These are phyloP conservation scores for Dactylellina haptotyla DNA, from an alignment of 2,329 filamentous ascomycete species.

Conservation along the genomic window DNA sequence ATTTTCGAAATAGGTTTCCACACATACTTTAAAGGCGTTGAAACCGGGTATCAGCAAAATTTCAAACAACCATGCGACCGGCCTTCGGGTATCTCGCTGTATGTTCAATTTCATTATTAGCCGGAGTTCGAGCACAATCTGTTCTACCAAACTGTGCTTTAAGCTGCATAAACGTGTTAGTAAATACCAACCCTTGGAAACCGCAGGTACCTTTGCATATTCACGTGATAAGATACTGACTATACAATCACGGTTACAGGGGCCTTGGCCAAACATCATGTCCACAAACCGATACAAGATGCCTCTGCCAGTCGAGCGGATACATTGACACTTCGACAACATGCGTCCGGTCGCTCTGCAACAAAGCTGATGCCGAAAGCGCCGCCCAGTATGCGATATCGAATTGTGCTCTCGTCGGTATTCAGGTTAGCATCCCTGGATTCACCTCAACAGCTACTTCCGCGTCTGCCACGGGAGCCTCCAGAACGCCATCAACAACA, in stretches of 20 bases:
- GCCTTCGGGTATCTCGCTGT: too few relatives aligned
- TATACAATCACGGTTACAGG: background rate
- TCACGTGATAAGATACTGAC: background rate
- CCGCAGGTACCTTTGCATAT: background rate
- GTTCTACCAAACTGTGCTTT: conserved; percentile 63
- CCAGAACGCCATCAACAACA: background rate
- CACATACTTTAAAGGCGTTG: background rate
- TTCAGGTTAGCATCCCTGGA: conserved; percentile 18
- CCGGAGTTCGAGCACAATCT: conserved; percentile 51
- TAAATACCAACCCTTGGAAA: background rate
- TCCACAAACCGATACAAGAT: conserved; percentile 60
- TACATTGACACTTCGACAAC: conserved; percentile 54
- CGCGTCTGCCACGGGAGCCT: background rate
- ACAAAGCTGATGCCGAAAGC: background rate
- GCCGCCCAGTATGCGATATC: conserved; percentile 1
- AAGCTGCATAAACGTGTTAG: conserved; percentile 61
- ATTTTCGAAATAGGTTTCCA: background rate
- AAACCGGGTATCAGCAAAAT: too few relatives aligned
- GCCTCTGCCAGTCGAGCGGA: conserved; percentile 59
- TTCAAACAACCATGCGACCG: too few relatives aligned
- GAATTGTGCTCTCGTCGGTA: conserved; percentile 4
- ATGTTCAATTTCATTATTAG: too few relatives aligned
- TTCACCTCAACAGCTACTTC: conserved; percentile 2
- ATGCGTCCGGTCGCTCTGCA: conserved; percentile 20
- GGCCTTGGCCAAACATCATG: conserved; percentile 65